Percentiles rank a stretch among this genome's conserved stretches.
Conservation (phyloP, 2,329 filamentous ascomycete genomes). For the Zasmidium cellare region DNA sequence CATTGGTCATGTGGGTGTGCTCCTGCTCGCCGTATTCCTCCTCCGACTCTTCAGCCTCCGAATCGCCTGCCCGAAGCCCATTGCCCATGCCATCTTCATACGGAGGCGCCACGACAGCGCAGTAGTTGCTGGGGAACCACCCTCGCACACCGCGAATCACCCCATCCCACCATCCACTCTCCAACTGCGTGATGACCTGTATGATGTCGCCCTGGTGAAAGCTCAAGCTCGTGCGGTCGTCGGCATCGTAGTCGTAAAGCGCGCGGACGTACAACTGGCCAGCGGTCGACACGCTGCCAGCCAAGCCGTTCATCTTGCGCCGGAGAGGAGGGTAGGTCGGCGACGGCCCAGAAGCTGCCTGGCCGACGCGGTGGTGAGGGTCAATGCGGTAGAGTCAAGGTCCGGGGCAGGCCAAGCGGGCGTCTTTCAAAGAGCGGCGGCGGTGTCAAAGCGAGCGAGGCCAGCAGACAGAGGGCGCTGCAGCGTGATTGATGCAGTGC, state of each 20-base stretch:
- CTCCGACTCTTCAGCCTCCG: slow-evolving; percentile 58
- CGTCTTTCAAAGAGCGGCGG: neutral
- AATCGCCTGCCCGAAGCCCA: slow-evolving; percentile 53
- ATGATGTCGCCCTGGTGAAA: slow-evolving; percentile 97
- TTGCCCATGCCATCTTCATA: slow-evolving; percentile 68
- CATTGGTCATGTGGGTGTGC: slow-evolving; percentile 47
- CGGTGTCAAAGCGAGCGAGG: neutral
- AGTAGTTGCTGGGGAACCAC: slow-evolving; percentile 99
- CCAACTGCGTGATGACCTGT: slow-evolving; percentile 95
- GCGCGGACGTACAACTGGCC: slow-evolving; percentile 83
- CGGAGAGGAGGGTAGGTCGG: slow-evolving; percentile 8
- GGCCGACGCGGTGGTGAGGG: slow-evolving; percentile 4
- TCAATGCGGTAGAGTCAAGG: neutral
- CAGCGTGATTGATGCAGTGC: neutral
- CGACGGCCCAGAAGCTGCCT: slow-evolving; percentile 7
- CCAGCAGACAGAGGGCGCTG: neutral
- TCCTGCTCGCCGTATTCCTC: slow-evolving; percentile 63
- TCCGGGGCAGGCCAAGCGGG: slow-evolving; percentile 1
- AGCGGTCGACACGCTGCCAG: slow-evolving; percentile 50
- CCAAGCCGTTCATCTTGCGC: slow-evolving; percentile 52
- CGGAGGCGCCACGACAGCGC: slow-evolving; percentile 75
- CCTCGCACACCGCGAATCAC: slow-evolving; percentile 95
- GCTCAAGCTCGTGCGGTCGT: slow-evolving; percentile 93
- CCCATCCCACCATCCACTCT: slow-evolving; percentile 99
- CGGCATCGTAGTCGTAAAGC: slow-evolving; percentile 95